These are phyloP conservation scores for Claviceps maximensis DNA, from an alignment of 2,329 filamentous ascomycete species.

Conservation along the genomic window DNA sequence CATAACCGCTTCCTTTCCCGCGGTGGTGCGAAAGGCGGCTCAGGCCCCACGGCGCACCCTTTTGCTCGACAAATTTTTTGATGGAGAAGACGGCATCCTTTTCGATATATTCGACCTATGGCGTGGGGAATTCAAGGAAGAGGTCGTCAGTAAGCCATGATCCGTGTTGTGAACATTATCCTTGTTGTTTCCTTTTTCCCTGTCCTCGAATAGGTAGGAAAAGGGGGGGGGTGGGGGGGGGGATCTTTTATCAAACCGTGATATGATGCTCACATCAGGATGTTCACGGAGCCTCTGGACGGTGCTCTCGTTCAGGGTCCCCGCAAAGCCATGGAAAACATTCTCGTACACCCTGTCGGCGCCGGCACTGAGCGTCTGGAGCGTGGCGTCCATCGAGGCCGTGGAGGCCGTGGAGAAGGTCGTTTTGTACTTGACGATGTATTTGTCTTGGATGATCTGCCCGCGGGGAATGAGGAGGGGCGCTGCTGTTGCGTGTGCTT, in stretches of 20 bases:
- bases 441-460: constrained; percentile 14
- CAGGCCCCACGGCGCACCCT: constrained; percentile 23
- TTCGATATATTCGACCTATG: constrained; percentile 23
- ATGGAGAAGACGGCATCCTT: constrained; percentile 6
- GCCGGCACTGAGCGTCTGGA: constrained; percentile 8
- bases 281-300: constrained; percentile 12
- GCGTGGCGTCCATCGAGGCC: constrained; percentile 6
- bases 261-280: constrained; percentile 10
- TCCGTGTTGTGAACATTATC: background rate
- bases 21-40: constrained; percentile 19
- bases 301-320: constrained; percentile 9
- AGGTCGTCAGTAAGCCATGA: background rate
- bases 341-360: constrained; percentile 14
- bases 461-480: constrained; percentile 12
- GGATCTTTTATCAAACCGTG: background rate
- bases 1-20: constrained; percentile 14
- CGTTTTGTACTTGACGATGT: constrained; percentile 18
- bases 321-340: constrained; percentile 13
- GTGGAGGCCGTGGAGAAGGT: constrained; percentile 7
- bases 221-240: too few species aligned
- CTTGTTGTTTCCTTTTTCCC: background rate
- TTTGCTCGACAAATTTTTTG: constrained; percentile 15
- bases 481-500: constrained; percentile 9
- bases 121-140: background rate
- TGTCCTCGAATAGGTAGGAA: background rate